Evolutionary conservation across 441 rosid genomes (phyloP).

Genomic region (Pelargonium fulgidum): DNA sequence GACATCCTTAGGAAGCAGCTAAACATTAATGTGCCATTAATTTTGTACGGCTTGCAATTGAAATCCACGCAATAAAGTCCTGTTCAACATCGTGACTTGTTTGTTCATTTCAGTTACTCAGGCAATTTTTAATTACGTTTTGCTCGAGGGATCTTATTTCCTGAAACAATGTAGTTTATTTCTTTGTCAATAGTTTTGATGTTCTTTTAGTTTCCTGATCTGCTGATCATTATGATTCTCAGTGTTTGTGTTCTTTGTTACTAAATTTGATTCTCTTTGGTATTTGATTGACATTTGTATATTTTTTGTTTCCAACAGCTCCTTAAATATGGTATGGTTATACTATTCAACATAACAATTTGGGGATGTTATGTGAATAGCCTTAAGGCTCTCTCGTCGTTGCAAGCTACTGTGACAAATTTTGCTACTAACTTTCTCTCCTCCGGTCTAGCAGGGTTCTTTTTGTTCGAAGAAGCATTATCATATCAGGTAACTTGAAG

Average conservation of each 20-base stretch:
- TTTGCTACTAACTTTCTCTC: slow-evolving; percentile 78
- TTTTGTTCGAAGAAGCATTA: slow-evolving; percentile 56
- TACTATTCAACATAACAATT: slow-evolving; percentile 59
- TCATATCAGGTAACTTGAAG: slow-evolving; percentile 37
- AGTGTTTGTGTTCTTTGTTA: not conserved
- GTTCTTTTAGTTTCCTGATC: not conserved
- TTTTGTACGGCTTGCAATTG: no score
- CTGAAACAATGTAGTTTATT: not conserved
- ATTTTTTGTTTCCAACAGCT: slow-evolving; percentile 33
- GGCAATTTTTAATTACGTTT: not conserved
- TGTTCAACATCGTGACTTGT: no score
- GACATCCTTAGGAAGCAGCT: no score
- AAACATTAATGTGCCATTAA: no score
- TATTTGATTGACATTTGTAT: not conserved
- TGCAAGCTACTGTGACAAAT: slow-evolving; percentile 79
- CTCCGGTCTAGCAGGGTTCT: slow-evolving; percentile 76
- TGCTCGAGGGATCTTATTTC: not conserved
- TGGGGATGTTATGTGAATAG: slow-evolving; percentile 91
- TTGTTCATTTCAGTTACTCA: no score
- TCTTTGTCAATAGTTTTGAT: not conserved
- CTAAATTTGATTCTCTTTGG: not conserved
- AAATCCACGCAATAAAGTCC: no score
- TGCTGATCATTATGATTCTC: no score
- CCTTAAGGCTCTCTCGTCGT: slow-evolving; percentile 69
- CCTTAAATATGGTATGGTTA: slow-evolving; percentile 49